These are phyloP conservation scores for Pisolithus tinctorius DNA, from an alignment of 768 basidiomycete species.

Conservation along the genomic window DNA sequence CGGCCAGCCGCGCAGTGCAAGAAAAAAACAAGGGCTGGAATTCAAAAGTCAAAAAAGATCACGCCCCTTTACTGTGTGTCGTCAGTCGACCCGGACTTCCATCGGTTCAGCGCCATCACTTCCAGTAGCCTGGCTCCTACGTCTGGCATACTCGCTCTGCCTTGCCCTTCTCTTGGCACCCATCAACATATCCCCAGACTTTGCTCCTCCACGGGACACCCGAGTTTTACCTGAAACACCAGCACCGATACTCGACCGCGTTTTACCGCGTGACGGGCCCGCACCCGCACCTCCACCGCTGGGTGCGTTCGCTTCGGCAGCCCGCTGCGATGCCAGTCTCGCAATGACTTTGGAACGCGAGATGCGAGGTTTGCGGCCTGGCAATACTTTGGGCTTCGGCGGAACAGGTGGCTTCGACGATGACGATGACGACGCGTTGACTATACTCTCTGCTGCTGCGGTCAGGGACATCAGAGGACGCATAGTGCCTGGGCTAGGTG, in stretches of 20 bases:
- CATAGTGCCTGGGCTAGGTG: conserved; percentile 30
- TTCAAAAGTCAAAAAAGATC: too few relatives aligned
- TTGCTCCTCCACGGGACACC: conserved; percentile 18
- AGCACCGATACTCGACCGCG: conserved; percentile 49
- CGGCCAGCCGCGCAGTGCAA: background rate
- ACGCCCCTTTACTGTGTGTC: too few relatives aligned
- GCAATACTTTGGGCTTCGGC: conserved; percentile 24
- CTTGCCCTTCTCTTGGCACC: conserved; percentile 68
- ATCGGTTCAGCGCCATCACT: conserved; percentile 4
- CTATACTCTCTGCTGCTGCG: conserved; percentile 23
- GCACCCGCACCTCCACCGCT: conserved; percentile 3
- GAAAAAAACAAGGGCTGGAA: background rate
- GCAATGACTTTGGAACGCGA: conserved; percentile 80
- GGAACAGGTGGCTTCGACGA: conserved; percentile 13
- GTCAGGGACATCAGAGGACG: conserved; percentile 24
- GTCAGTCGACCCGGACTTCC: conserved; percentile 7
- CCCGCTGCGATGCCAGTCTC: conserved; percentile 65
- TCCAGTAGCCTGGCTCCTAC: conserved; percentile 38
- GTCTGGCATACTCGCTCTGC: conserved; percentile 67
- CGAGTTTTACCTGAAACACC: conserved; percentile 18
- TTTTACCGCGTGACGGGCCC: conserved; percentile 22
- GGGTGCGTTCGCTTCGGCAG: conserved; percentile 21
- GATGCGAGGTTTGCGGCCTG: conserved; percentile 64
- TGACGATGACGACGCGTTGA: conserved; percentile 5
- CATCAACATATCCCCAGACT: conserved; percentile 39